Evolutionary conservation across 768 basidiomycete species (phyloP).

Genomic region (Psilocybe azurescens): DNA sequence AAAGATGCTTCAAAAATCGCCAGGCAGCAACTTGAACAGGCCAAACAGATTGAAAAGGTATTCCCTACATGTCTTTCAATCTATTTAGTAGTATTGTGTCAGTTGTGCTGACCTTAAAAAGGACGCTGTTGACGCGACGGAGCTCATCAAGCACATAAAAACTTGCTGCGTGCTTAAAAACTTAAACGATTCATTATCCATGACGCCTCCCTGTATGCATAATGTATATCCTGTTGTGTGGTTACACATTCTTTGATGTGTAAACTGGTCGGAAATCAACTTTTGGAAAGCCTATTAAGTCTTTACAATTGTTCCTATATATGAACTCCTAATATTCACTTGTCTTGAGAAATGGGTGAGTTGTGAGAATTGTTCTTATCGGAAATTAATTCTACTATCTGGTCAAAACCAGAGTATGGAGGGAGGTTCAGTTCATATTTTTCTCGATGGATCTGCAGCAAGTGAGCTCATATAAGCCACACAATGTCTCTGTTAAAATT

Average conservation of each 20-base stretch:
- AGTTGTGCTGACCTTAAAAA: conserved; percentile 7
- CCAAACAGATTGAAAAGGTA: conserved; percentile 28
- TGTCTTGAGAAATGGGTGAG: background rate
- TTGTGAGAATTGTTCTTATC: conserved; percentile 10
- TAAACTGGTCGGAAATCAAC: too few species aligned
- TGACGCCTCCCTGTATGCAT: too few species aligned
- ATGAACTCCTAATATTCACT: background rate
- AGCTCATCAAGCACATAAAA: conserved; percentile 26
- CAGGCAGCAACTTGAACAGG: conserved; percentile 26
- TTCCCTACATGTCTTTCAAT: background rate
- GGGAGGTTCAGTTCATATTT: conserved; percentile 84
- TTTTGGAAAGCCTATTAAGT: too few species aligned
- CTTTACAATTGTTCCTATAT: too few species aligned
- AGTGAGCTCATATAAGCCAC: conserved; percentile 1
- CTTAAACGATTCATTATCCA: too few species aligned
- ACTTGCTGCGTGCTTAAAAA: conserved; percentile 15
- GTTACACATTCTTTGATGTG: background rate
- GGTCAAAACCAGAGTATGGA: conserved; percentile 75
- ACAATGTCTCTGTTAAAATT: background rate
- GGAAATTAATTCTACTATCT: conserved; percentile 80
- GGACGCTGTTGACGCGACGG: conserved; percentile 29
- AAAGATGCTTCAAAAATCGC: conserved; percentile 24
- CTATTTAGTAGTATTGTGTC: too few species aligned
- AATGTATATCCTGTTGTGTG: background rate
- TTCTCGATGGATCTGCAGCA: conserved; percentile 65